Evolutionary conservation across 208 protist genomes (phyloP), one percentile per base, ranked within the genome.

Genomic region (Leishmania martiniquensis): DNA sequence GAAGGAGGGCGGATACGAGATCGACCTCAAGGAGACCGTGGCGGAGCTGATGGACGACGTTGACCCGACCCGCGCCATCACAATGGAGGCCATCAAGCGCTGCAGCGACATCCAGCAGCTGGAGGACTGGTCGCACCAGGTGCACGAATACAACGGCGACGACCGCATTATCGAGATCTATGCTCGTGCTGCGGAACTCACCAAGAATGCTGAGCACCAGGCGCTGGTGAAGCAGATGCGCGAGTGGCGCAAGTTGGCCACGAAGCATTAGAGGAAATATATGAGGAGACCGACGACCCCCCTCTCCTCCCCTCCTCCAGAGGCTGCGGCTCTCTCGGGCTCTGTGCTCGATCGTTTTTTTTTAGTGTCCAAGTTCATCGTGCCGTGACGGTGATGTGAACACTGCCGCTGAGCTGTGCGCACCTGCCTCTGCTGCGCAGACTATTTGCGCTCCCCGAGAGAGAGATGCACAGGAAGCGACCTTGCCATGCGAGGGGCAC

Each of bases 121-220:
- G 15, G 93, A 96, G 87, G 84, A 91, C 78, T 93, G 87, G 93
- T 89, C 90, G 42, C 88, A 85, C 65, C 74, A 87, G 63, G 89
- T 97, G 77, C 91, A 95, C 79, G 90, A 95, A 83, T 97, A 97
- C 88, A 97, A 93, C 83, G 93, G 93, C 49, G 93, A 97, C 66
- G 86, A 91, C 42, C 88, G 91, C 79, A 94, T 97, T 52, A 77
- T 95, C 65, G 91, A 93, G 70, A 96, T 95, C 75, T 97, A 95
- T 86, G 91, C 80, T 42, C 89, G 91, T 52, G 93, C 93, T 20
- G 93, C 91, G 4, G 87, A 95, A 75, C 66, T 97, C 42, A 94
- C 89, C 52, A 89, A 92, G 69, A 95, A 96, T 78, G 82, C 81
- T 22, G 91, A 96, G 29, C 90, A 95, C 81, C 74, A 84, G 63